Evolutionary conservation across 345 rosid species (phyloP).

Genomic region (Cardamine chenopodiifolia): DNA sequence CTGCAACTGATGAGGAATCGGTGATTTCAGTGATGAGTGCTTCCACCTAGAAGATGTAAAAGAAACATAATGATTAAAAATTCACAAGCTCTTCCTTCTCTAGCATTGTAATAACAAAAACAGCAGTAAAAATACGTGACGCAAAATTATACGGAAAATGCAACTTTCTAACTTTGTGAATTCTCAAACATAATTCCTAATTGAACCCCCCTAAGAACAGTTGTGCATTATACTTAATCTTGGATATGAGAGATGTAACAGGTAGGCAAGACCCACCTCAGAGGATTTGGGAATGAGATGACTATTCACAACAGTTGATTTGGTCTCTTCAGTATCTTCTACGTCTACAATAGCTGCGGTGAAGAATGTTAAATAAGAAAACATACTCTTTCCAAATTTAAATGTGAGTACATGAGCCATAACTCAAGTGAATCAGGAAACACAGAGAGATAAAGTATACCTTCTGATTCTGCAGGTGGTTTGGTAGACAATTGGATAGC

Average conservation of each 20-base stretch:
- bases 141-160: too few species aligned
- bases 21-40: conserved; percentile 66
- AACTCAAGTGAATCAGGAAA: neutral
- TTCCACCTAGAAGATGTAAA: conserved; percentile 60
- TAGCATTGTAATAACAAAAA: neutral
- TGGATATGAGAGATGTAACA: neutral
- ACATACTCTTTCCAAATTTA: neutral
- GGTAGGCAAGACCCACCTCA: conserved; percentile 49
- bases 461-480: neutral
- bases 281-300: conserved; percentile 57
- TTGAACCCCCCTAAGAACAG: too few species aligned
- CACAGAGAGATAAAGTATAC: neutral
- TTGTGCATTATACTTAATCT: neutral
- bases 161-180: too few species aligned
- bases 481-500: conserved; percentile 17
- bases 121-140: neutral
- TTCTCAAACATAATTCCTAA: too few species aligned
- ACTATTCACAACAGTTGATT: conserved; percentile 48
- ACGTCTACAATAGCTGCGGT: conserved; percentile 39
- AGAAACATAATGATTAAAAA: neutral
- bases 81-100: neutral
- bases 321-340: conserved; percentile 42
- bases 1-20: conserved; percentile 67
- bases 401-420: neutral
- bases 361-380: neutral